Evolutionary conservation across 164 flowering plant species (phyloP), one percentile per base, ranked within the genome.

Genomic region (Saururus chinensis): DNA sequence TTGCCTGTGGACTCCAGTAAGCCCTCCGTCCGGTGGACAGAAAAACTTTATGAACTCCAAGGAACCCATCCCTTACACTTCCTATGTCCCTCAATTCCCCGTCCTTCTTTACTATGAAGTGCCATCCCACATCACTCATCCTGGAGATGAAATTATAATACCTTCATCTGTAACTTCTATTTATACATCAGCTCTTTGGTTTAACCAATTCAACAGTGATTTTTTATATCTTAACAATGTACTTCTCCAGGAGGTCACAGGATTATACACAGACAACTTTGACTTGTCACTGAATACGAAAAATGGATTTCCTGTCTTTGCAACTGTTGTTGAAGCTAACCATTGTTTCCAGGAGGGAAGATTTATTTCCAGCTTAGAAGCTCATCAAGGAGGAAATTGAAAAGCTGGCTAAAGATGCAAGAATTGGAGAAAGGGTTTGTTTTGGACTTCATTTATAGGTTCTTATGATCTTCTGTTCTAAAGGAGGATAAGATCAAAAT

Each of bases 291-390:
- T 93, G 68, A 93, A 93, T 60, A 93, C 99, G 45, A 93, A 93
- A 80, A 91, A 93, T 74, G 99, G 99, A 0, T 93, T 93, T 76
- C 99, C 98, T 55, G 96, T 89, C 30, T 92, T 92, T 71, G 89
- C 98, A 64, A 89, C 98, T 49, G 93, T 92, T 13, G 78, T 92
- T 60, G 98, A 92, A 75, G 98, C 96, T 62, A 92, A 92, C 71
- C 78, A 89, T n/a, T 69, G 80, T 92, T n/a, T 77, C 96, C 19
- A 92, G 88, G 80, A 93, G 88, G 75, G 96, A 93, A 42, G 99
- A 93, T 68, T 92, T 93, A 35, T 93, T 93, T 70, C 90, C 99
- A 65, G 96, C 93, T 48, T 93, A 90, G 82, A 89, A 89, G 69
- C 95, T 93, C 62, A 93, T 96, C 16, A 88, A 90, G 74, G 97